Percentiles rank a stretch among this genome's conserved stretches.
These are phyloP conservation scores for Exophiala phaeomuriformis DNA, from an alignment of 2,329 filamentous ascomycete genomes.

Conservation along the genomic window DNA sequence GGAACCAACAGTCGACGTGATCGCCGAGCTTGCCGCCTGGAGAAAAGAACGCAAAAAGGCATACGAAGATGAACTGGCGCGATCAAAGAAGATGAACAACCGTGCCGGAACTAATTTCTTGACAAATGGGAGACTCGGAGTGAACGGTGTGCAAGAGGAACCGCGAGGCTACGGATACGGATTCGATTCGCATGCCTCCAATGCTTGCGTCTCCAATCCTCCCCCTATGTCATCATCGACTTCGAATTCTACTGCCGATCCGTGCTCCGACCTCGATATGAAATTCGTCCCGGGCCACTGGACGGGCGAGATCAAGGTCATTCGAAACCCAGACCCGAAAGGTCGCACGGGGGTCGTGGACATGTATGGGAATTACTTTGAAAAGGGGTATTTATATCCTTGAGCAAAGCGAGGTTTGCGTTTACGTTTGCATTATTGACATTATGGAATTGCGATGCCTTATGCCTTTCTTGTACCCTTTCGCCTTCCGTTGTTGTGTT, in stretches of 20 bases:
- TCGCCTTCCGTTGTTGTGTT: neutral
- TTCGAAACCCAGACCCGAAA: slow-evolving; percentile 39
- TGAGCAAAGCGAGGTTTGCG: slow-evolving; percentile 27
- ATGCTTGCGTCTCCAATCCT: too few relatives aligned
- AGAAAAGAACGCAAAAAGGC: slow-evolving; percentile 46
- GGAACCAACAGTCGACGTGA: slow-evolving; percentile 38
- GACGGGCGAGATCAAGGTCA: slow-evolving; percentile 52
- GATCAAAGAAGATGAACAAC: slow-evolving; percentile 7
- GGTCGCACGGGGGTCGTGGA: slow-evolving; percentile 41
- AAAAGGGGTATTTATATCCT: slow-evolving; percentile 47
- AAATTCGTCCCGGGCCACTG: slow-evolving; percentile 51
- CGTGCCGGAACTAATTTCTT: neutral
- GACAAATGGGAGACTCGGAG: too few relatives aligned
- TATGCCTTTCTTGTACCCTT: neutral
- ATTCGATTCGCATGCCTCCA: slow-evolving; percentile 2
- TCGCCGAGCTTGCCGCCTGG: slow-evolving; percentile 49
- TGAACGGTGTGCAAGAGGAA: neutral
- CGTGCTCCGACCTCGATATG: slow-evolving; percentile 26
- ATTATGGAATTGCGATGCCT: neutral
- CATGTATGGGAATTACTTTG: slow-evolving; percentile 49
- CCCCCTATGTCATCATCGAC: slow-evolving; percentile 11
- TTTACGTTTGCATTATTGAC: neutral
- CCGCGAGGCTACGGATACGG: slow-evolving; percentile 22
- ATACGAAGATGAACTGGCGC: slow-evolving; percentile 35
- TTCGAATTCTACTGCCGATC: slow-evolving; percentile 3